phyloP scores from a whole-genome alignment of 208 protist species.

The Crithidia fasciculata region DNA sequence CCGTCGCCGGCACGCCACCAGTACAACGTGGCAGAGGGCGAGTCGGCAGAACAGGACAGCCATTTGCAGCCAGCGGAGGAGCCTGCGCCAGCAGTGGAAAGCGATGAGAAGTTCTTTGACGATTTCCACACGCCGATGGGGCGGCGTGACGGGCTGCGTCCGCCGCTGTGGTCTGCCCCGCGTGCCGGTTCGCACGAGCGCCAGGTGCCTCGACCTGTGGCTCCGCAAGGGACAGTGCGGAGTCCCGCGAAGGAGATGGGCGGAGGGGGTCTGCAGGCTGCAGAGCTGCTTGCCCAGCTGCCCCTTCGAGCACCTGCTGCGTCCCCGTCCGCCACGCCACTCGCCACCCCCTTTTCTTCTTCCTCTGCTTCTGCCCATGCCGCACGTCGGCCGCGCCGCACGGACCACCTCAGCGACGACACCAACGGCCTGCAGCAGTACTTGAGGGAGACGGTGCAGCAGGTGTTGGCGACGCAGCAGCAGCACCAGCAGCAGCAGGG shows the following conservation, averaged over 20 bases:
- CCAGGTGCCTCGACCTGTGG: too few species aligned
- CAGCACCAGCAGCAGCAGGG: too few species aligned
- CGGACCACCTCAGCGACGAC: not conserved
- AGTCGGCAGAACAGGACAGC: not conserved
- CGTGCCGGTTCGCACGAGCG: too few species aligned
- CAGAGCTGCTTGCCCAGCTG: constrained; percentile 19
- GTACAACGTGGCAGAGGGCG: constrained; percentile 5
- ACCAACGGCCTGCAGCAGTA: constrained; percentile 26
- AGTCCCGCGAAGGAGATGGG: not conserved
- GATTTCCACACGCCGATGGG: not conserved
- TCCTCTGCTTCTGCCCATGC: constrained; percentile 2
- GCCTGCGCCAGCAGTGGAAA: not conserved
- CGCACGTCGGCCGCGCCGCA: not conserved
- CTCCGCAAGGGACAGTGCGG: not conserved
- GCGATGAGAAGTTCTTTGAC: constrained; percentile 22
- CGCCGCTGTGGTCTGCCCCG: not conserved
- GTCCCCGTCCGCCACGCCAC: not conserved
- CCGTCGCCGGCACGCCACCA: not conserved
- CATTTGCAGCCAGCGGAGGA: not conserved
- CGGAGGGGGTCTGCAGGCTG: not conserved
- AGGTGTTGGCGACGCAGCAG: constrained; percentile 15
- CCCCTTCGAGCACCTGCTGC: not conserved
- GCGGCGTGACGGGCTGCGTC: not conserved
- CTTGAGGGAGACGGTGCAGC: constrained; percentile 31
- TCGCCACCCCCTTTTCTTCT: not conserved